Conservation (phyloP, 2,329 filamentous ascomycete species). For the Fusarium sp. region DNA sequence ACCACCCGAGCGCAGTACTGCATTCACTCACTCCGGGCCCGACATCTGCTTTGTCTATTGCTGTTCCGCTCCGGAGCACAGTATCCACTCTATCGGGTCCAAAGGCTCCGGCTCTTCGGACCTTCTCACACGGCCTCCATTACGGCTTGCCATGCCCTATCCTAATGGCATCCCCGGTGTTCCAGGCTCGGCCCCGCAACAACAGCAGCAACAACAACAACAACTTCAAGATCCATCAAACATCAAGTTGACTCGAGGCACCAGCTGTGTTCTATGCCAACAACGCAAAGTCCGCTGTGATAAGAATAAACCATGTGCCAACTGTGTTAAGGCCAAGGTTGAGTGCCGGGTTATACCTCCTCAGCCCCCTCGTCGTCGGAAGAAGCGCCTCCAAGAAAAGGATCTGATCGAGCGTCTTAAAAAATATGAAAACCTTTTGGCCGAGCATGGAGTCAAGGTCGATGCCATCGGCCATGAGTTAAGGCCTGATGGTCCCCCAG, state of each 20-base stretch:
- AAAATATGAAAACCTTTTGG: constrained; percentile 74
- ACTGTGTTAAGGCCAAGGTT: constrained; percentile 71
- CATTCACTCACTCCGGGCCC: constrained; percentile 7
- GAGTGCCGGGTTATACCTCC: constrained; percentile 71
- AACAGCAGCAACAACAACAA: constrained; percentile 12
- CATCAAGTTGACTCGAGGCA: constrained; percentile 68
- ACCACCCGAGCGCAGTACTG: neutral
- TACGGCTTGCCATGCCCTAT: constrained; percentile 36
- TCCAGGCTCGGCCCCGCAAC: constrained; percentile 40
- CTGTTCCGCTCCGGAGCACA: constrained; percentile 10
- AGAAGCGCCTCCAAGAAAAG: constrained; percentile 75
- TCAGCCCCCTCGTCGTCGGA: constrained; percentile 67
- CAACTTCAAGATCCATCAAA: constrained; percentile 54
- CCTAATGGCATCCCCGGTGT: constrained; percentile 36
- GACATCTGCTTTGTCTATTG: constrained; percentile 4
- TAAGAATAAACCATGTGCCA: constrained; percentile 76
- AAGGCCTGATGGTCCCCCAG: constrained; percentile 45
- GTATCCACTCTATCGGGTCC: constrained; percentile 26
- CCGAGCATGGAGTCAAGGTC: constrained; percentile 75
- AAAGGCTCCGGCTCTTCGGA: constrained; percentile 5
- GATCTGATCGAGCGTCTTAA: constrained; percentile 76
- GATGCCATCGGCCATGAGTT: constrained; percentile 70
- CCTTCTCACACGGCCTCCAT: neutral
- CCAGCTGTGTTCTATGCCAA: constrained; percentile 78
- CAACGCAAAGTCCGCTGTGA: constrained; percentile 82